Percentiles rank a stretch among this genome's conserved stretches.
Evolutionary conservation across 2,329 filamentous ascomycete genomes (phyloP).

Genomic region (Clarireedia sp.): DNA sequence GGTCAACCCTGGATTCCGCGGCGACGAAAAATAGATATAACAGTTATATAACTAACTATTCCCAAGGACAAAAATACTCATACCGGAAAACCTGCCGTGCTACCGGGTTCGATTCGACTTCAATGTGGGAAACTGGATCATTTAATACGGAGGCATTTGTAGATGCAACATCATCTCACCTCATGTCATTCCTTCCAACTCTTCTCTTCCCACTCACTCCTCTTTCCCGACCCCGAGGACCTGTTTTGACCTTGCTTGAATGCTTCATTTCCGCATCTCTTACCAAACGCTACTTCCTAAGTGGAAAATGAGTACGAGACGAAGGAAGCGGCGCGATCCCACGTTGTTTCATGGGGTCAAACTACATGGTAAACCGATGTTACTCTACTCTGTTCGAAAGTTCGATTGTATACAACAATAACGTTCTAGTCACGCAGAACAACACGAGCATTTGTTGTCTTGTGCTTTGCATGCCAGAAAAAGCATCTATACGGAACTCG

Average conservation of each 20-base stretch:
- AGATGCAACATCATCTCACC: too few relatives aligned
- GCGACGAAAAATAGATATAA: too few relatives aligned
- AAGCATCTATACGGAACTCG: neutral
- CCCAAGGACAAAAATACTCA: too few relatives aligned
- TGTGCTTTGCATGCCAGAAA: neutral
- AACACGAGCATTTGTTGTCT: neutral
- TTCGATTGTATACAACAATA: neutral
- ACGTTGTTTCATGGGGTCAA: conserved; percentile 5
- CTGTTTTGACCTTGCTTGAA: neutral
- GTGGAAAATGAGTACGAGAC: conserved; percentile 1
- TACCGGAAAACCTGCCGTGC: too few relatives aligned
- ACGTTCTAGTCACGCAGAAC: neutral
- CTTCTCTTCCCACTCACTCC: too few relatives aligned
- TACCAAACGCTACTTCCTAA: neutral
- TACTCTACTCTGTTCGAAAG: neutral
- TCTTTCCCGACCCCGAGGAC: too few relatives aligned
- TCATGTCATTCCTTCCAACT: too few relatives aligned
- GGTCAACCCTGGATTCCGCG: too few relatives aligned
- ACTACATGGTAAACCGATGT: neutral
- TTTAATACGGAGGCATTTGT: too few relatives aligned
- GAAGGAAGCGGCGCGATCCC: conserved; percentile 9
- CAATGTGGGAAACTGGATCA: too few relatives aligned
- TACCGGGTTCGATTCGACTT: too few relatives aligned
- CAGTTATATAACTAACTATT: too few relatives aligned
- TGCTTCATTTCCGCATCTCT: neutral